phyloP scores from a whole-genome alignment of 2,329 filamentous ascomycete species.

The Paraphoma sp. region DNA sequence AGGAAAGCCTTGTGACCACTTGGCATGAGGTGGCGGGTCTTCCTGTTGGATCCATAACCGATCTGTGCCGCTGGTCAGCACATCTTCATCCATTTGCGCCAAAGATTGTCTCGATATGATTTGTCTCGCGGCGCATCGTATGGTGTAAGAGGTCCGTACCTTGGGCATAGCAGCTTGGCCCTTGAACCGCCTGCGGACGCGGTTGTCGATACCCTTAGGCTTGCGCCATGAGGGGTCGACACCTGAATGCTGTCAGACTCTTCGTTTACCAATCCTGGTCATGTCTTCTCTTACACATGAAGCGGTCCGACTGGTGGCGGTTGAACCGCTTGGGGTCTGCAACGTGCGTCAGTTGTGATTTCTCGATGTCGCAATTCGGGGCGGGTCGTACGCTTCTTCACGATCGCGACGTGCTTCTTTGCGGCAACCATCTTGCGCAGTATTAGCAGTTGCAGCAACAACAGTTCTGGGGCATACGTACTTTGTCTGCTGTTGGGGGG shows the following conservation, averaged over 20 bases:
- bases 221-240: conserved; percentile 94
- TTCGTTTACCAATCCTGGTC: conserved; percentile 10
- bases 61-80: conserved; percentile 67
- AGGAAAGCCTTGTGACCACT: conserved; percentile 99
- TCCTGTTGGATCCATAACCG: conserved; percentile 98
- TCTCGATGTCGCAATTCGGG: conserved; percentile 29
- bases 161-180: conserved; percentile 96
- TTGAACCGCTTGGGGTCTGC: conserved; percentile 92
- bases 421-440: conserved; percentile 86
- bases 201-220: conserved; percentile 99
- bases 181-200: conserved; percentile 96
- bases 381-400: conserved; percentile 95
- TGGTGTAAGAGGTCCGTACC: conserved; percentile 65
- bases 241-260: conserved; percentile 45
- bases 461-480: conserved; percentile 28
- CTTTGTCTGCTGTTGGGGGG: conserved; percentile 46
- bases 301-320: conserved; percentile 97
- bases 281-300: conserved; percentile 68
- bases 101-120: too few species aligned
- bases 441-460: conserved; percentile 27
- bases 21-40: conserved; percentile 98
- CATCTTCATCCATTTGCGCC: conserved; percentile 3
- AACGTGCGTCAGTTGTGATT: conserved; percentile 43
- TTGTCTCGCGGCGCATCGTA: not conserved
- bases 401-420: conserved; percentile 99